These are phyloP conservation scores for Tulasnella sp. DNA, from an alignment of 768 basidiomycete species.

Conservation along the genomic window DNA sequence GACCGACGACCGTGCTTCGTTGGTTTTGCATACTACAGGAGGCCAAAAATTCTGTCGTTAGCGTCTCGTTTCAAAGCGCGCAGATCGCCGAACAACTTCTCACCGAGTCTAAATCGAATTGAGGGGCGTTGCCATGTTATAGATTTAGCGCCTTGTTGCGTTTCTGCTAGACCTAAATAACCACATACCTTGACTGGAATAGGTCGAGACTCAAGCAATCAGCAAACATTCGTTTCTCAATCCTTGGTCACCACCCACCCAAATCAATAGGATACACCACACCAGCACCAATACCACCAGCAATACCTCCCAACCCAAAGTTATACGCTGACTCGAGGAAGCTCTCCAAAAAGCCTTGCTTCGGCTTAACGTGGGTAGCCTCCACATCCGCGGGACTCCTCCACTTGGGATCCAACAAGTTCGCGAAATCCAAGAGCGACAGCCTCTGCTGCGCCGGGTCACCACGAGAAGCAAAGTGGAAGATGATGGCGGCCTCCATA, in stretches of 20 bases:
- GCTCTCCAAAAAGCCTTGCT: slow-evolving; percentile 51
- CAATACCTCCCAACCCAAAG: slow-evolving; percentile 81
- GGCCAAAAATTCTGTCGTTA: not conserved
- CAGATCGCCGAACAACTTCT: not conserved
- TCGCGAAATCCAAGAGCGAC: slow-evolving; percentile 85
- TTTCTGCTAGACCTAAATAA: not conserved
- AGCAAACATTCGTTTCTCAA: not conserved
- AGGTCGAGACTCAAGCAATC: not conserved
- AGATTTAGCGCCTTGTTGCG: not conserved
- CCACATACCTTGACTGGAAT: slow-evolving; percentile 64
- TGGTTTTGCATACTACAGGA: slow-evolving; percentile 88
- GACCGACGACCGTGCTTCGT: slow-evolving; percentile 92
- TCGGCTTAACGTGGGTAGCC: slow-evolving; percentile 40
- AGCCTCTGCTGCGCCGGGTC: slow-evolving; percentile 61
- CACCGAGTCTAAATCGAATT: slow-evolving; percentile 11
- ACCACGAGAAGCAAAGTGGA: slow-evolving; percentile 93
- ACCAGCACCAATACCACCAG: slow-evolving; percentile 94
- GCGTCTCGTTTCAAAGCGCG: too few species aligned
- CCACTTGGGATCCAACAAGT: slow-evolving; percentile 89
- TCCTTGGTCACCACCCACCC: slow-evolving; percentile 67
- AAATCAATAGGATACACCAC: slow-evolving; percentile 96
- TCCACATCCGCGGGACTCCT: slow-evolving; percentile 55
- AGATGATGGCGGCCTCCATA: slow-evolving; percentile 97
- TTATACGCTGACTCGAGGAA: slow-evolving; percentile 74
- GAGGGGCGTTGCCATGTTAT: not conserved